Base-by-base conservation (phyloP, 306 rosid species). In the Prunus mira region DNA sequence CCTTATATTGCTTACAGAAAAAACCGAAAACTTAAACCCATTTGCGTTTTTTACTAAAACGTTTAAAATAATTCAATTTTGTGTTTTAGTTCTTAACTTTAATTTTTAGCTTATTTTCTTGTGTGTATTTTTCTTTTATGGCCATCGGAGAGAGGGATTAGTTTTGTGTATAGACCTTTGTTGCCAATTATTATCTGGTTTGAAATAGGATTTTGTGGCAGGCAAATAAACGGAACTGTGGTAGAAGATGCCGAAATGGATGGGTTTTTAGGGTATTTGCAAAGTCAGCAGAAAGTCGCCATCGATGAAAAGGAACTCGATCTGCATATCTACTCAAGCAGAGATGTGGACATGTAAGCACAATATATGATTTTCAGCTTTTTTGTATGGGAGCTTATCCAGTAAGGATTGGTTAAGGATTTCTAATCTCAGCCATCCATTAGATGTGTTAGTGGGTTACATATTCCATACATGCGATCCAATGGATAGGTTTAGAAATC, bases 331-430 rank as follows among this genome's bases (percentile, higher is more conserved):
- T 95, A 95, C 88, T 90, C 97, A 13, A 90, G 86, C 50, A 85
- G 85, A 75, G 99, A 95, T 83, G 93, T 90, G 57, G 96, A 95
- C 80, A 89, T 88, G 99, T 95, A 82, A 82, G 90, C 10, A 45
- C 38, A 19, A 30, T 55, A 62, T 9, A 27, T 52, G 43, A 1
- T 30, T 30, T 45, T 68, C 45, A 13, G 20, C 12, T 18, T 74
- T 6, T 32, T 73, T 43, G 43, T 6, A 38, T 7, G 43, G 43
- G 43, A 38, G 9, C 43, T 38, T 38, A 38, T 38, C 43, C 43
- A 38, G 43, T 38, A 7, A 7, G 43, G 41, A 34, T 34, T 34
- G 41, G 9, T 34, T 34, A 6, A 34, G 43, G 43, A 38, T 38
- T 38, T 38, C 43, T 7, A 38, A 38, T 6, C 9, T 7, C 43